Evolutionary conservation across 2,329 filamentous ascomycete species (phyloP).

Genomic region (Paramyrothecium sp.): DNA sequence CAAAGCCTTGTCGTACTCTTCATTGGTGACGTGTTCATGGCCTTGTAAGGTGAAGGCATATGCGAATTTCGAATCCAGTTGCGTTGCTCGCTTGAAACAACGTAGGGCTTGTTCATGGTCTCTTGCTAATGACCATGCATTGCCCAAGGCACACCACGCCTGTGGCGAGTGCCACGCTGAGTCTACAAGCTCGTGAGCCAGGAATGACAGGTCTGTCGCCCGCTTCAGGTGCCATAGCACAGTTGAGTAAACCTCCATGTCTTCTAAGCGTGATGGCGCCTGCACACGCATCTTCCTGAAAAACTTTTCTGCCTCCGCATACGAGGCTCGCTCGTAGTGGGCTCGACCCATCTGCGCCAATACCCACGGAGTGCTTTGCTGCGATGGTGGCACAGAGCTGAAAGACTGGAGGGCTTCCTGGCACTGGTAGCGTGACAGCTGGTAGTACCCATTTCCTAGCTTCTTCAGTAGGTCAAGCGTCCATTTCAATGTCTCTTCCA

Average conservation of each 20-base stretch:
- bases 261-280: slow-evolving; percentile 79
- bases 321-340: slow-evolving; percentile 86
- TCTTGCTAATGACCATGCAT: slow-evolving; percentile 87
- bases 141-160: slow-evolving; percentile 93
- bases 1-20: slow-evolving; percentile 95
- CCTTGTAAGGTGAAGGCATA: slow-evolving; percentile 96
- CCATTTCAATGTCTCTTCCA: slow-evolving; percentile 74
- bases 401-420: slow-evolving; percentile 75
- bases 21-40: slow-evolving; percentile 92
- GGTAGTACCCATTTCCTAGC: slow-evolving; percentile 76
- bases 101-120: slow-evolving; percentile 93
- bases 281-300: slow-evolving; percentile 78
- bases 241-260: slow-evolving; percentile 98
- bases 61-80: slow-evolving; percentile 85
- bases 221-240: slow-evolving; percentile 98
- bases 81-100: slow-evolving; percentile 92
- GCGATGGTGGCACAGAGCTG: slow-evolving; percentile 65
- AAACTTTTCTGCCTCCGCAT: slow-evolving; percentile 81
- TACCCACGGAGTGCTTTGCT: slow-evolving; percentile 92
- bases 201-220: slow-evolving; percentile 85
- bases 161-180: slow-evolving; percentile 86
- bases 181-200: slow-evolving; percentile 88
- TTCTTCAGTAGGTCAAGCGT: slow-evolving; percentile 80
- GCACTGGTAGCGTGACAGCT: slow-evolving; percentile 76
- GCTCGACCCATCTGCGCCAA: slow-evolving; percentile 87